These are phyloP conservation scores for Hypoxylon sp. DNA, from an alignment of 2,329 filamentous ascomycete genomes.

Conservation along the genomic window DNA sequence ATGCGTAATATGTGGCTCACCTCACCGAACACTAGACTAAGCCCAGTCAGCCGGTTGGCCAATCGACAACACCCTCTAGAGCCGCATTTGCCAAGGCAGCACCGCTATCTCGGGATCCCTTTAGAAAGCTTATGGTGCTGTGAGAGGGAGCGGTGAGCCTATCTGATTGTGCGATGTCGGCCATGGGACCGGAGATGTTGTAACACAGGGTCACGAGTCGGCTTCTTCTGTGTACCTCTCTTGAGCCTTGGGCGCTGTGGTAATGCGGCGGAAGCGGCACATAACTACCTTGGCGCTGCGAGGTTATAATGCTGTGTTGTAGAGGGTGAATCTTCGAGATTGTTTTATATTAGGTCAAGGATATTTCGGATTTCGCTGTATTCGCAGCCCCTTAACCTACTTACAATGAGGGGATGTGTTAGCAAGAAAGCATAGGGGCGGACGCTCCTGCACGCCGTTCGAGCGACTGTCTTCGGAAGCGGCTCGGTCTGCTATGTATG, in stretches of 20 bases:
- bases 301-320: background rate
- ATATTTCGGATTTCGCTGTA: background rate
- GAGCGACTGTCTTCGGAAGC: background rate
- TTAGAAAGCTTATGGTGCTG: background rate
- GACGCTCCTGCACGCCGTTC: background rate
- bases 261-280: background rate
- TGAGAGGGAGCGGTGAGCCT: constrained; percentile 9
- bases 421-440: background rate
- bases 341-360: background rate
- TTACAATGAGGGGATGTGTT: background rate
- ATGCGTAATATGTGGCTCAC: background rate
- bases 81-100: background rate
- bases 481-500: background rate
- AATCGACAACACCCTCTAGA: background rate
- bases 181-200: background rate
- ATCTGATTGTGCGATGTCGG: constrained; percentile 7
- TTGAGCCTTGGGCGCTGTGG: background rate
- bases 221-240: background rate
- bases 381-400: background rate
- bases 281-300: background rate
- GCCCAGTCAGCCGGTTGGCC: background rate
- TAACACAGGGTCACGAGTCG: background rate
- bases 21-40: background rate
- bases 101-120: background rate
- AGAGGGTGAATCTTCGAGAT: background rate